Evolutionary conservation across 1,284 basidiomycete species (phyloP).

Genomic region (Ustilago hordei): DNA sequence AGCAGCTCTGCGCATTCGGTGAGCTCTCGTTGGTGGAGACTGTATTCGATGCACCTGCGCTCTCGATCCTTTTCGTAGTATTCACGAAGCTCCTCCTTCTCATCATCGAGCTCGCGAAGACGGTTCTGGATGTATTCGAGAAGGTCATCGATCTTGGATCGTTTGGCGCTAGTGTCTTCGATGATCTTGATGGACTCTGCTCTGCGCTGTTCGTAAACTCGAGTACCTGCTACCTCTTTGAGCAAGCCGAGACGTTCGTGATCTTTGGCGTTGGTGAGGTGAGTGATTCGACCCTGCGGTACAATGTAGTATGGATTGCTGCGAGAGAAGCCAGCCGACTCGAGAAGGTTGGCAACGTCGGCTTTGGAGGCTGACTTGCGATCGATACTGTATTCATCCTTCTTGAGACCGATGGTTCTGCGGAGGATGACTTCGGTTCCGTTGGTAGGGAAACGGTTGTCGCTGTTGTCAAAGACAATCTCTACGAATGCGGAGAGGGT

Average conservation of each 20-base stretch:
- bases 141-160: constrained; percentile 89
- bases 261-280: constrained; percentile 96
- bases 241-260: constrained; percentile 90
- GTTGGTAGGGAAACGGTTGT: constrained; percentile 79
- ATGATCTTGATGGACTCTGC: constrained; percentile 93
- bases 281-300: constrained; percentile 96
- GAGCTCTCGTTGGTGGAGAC: constrained; percentile 89
- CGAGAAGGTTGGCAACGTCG: constrained; percentile 81
- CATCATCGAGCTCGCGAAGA: constrained; percentile 89
- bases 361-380: constrained; percentile 94
- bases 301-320: constrained; percentile 99
- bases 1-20: constrained; percentile 86
- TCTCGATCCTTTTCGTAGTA: constrained; percentile 96
- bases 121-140: constrained; percentile 91
- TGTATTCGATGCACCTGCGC: constrained; percentile 93
- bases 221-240: constrained; percentile 98
- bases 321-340: constrained; percentile 88
- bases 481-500: constrained; percentile 92
- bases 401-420: constrained; percentile 92
- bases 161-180: constrained; percentile 95
- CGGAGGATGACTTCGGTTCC: constrained; percentile 64
- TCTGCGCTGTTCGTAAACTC: constrained; percentile 95
- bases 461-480: constrained; percentile 71
- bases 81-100: constrained; percentile 96
- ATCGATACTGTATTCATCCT: constrained; percentile 98